Evolutionary conservation across 306 rosid genomes (phyloP).

Genomic region (Prunus salicina): DNA sequence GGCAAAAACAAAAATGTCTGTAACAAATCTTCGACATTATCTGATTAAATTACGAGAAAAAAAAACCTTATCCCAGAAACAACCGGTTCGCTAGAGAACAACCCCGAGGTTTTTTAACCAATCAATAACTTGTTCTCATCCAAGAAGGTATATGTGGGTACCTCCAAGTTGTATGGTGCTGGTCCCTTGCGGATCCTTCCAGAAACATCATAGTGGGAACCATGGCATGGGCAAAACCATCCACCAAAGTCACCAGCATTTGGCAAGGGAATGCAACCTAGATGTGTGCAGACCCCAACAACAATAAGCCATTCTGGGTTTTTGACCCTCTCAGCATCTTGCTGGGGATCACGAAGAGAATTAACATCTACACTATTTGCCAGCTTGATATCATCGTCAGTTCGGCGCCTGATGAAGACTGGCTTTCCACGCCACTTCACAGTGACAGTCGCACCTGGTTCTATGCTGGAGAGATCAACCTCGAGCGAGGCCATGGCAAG

Average conservation of each 20-base stretch:
- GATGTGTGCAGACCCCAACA: conserved; percentile 83
- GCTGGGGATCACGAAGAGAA: conserved; percentile 81
- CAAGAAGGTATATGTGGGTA: conserved; percentile 73
- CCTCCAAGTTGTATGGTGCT: conserved; percentile 88
- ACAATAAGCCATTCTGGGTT: conserved; percentile 85
- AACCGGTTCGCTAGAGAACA: conserved; percentile 2
- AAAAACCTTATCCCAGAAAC: conserved; percentile 12
- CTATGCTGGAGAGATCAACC: conserved; percentile 83
- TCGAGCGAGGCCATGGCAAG: conserved; percentile 85
- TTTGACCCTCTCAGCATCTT: conserved; percentile 67
- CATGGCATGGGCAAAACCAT: conserved; percentile 94
- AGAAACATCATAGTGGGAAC: conserved; percentile 80
- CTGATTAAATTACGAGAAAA: conserved; percentile 24
- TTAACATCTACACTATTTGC: conserved; percentile 73
- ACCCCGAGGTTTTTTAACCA: conserved; percentile 46
- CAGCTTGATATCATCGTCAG: conserved; percentile 67
- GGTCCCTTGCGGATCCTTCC: conserved; percentile 89
- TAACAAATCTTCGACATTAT: conserved; percentile 51
- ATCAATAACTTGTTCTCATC: conserved; percentile 64
- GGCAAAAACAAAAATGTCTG: conserved; percentile 28
- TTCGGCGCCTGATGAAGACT: conserved; percentile 82
- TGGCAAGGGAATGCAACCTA: conserved; percentile 90
- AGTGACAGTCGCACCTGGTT: conserved; percentile 76
- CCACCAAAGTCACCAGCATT: conserved; percentile 90
- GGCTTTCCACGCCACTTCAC: conserved; percentile 95